A percentile compares a stretch with the other conserved stretches of the same genome.
Evolutionary conservation across 2,329 filamentous ascomycete species (phyloP).

Genomic region (Phialophora verrucosa): DNA sequence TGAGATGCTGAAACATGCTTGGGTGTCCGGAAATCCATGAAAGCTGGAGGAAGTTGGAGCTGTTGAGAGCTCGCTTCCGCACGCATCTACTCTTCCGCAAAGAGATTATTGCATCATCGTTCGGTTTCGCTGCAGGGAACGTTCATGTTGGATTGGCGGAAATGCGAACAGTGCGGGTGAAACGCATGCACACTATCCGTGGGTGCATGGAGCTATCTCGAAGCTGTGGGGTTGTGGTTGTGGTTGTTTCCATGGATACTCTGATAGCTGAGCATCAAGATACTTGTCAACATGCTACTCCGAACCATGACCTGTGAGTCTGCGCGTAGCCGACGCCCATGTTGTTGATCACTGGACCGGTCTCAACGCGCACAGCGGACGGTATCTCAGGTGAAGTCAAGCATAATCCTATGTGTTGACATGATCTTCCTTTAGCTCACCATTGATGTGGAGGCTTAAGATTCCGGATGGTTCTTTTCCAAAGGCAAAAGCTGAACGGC

Average conservation of each 20-base stretch:
- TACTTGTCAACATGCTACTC: not conserved
- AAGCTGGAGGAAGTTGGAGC: not conserved
- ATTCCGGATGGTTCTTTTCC: not conserved
- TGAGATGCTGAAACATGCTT: not conserved
- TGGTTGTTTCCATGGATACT: not conserved
- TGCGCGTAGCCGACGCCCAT: not conserved
- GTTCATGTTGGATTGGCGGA: not conserved
- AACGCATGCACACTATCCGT: not conserved
- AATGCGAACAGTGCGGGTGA: not conserved
- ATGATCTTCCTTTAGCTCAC: not conserved
- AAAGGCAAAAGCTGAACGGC: not conserved
- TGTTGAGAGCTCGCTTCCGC: not conserved
- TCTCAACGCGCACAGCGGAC: not conserved
- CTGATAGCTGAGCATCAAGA: not conserved
- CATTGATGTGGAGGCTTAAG: not conserved
- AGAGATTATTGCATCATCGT: not conserved
- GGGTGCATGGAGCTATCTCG: not conserved
- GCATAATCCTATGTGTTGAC: not conserved
- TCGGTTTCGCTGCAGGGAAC: not conserved
- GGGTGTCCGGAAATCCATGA: not conserved
- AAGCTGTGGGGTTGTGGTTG: not conserved
- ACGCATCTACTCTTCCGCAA: not conserved
- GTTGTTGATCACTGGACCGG: not conserved
- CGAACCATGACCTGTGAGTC: not conserved
- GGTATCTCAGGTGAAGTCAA: not conserved